Percentiles rank a stretch among this genome's conserved stretches.
Evolutionary conservation across 1,139 yeast species (phyloP).

Genomic region (Torulaspora globosa): DNA sequence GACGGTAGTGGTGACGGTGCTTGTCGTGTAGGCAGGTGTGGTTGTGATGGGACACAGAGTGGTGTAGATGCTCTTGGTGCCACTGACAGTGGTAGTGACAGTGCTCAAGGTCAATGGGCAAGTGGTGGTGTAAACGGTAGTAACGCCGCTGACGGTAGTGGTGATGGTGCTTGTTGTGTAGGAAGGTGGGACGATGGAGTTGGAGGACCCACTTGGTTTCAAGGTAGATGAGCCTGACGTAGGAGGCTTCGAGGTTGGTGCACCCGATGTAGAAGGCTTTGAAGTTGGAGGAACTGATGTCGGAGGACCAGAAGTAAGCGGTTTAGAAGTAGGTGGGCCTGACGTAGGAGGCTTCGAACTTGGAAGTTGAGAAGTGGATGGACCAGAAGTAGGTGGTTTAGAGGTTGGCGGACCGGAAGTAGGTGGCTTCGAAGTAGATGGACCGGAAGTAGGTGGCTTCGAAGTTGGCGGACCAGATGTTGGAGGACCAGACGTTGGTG

Average conservation of each 20-base stretch:
- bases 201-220: neutral
- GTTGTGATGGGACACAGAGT: neutral
- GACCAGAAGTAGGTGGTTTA: neutral
- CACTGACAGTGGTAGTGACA: neutral
- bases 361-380: neutral
- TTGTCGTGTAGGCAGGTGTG: neutral
- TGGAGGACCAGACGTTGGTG: conserved; percentile 2
- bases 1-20: conserved; percentile 4
- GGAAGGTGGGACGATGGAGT: neutral
- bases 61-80: conserved; percentile 1
- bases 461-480: neutral
- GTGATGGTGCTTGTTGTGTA: conserved; percentile 2
- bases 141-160: neutral
- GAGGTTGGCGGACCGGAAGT: neutral
- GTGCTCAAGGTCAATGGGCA: neutral
- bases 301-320: neutral
- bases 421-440: neutral
- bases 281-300: neutral
- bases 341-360: neutral
- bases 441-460: neutral
- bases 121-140: conserved; percentile 5
- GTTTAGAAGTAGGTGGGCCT: neutral
- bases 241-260: conserved; percentile 3
- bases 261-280: conserved; percentile 1
- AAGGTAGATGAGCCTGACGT: neutral